phyloP scores from a whole-genome alignment of 345 rosid genomes.

The Iberis pinnata region DNA sequence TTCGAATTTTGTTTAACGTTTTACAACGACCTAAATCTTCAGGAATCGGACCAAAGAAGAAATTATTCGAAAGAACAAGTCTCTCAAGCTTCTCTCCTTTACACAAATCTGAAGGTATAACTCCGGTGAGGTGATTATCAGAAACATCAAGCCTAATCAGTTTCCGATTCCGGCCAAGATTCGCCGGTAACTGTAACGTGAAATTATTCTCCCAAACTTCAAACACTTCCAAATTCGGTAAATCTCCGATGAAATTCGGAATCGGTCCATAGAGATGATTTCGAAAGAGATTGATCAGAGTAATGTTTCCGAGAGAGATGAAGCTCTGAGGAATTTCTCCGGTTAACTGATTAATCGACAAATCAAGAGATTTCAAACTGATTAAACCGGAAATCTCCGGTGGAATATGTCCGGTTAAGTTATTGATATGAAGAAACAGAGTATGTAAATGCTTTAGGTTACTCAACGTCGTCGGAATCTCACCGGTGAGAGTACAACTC shows the following conservation, averaged over 20 bases:
- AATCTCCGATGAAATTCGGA: neutral
- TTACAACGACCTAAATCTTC: neutral
- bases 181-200: neutral
- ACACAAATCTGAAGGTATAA: neutral
- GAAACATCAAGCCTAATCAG: neutral
- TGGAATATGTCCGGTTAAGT: neutral
- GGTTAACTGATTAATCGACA: neutral
- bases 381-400: neutral
- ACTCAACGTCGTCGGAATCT: neutral
- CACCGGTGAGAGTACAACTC: neutral
- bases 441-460: neutral
- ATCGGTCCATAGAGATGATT: neutral
- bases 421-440: neutral
- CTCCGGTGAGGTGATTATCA: neutral
- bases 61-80: neutral
- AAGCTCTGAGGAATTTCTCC: neutral
- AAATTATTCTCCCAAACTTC: neutral
- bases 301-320: neutral
- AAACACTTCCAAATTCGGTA: neutral
- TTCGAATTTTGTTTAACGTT: neutral
- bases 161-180: neutral
- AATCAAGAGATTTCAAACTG: neutral
- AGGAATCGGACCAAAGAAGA: neutral
- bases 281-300: neutral
- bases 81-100: neutral